phyloP scores from a whole-genome alignment of 805 yeast genomes.

The Brettanomyces custersianus region DNA sequence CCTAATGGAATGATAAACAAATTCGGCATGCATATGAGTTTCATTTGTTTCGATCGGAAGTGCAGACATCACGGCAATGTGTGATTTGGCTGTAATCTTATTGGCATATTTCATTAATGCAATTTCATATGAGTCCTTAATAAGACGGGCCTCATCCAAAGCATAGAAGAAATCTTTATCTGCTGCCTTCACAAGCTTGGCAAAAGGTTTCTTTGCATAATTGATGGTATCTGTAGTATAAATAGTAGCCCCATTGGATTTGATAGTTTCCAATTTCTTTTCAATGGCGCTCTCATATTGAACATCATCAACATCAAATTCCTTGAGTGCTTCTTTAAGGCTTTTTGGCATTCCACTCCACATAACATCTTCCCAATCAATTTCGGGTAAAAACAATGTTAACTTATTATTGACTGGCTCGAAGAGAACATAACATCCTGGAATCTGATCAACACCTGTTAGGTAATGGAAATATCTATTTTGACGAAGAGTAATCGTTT shows the following conservation, averaged over 20 bases:
- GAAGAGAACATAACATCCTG: constrained; percentile 66
- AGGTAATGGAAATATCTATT: constrained; percentile 85
- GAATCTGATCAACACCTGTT: constrained; percentile 67
- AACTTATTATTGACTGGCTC: constrained; percentile 44
- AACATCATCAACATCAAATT: constrained; percentile 79
- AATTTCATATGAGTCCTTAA: constrained; percentile 79
- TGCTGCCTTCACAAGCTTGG: constrained; percentile 30
- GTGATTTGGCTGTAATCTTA: constrained; percentile 78
- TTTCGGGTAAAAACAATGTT: constrained; percentile 69
- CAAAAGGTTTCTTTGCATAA: constrained; percentile 28
- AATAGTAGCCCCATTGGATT: constrained; percentile 21
- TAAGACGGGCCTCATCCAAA: constrained; percentile 76
- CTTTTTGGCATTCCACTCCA: constrained; percentile 90
- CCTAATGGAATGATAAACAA: constrained; percentile 83
- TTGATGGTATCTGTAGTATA: constrained; percentile 51
- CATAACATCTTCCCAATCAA: constrained; percentile 85
- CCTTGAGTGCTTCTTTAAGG: constrained; percentile 50
- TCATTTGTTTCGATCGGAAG: constrained; percentile 81
- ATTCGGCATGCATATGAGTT: constrained; percentile 92
- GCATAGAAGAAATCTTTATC: constrained; percentile 55
- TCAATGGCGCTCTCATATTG: constrained; percentile 47
- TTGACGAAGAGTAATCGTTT: constrained; percentile 71
- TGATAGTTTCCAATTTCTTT: constrained; percentile 23
- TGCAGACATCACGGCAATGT: constrained; percentile 87
- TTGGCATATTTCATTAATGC: constrained; percentile 73